Percentiles rank a stretch among this genome's conserved stretches.
Conservation (phyloP, 371 early-diverging fungal genomes). For the Rhizopus delemar region DNA sequence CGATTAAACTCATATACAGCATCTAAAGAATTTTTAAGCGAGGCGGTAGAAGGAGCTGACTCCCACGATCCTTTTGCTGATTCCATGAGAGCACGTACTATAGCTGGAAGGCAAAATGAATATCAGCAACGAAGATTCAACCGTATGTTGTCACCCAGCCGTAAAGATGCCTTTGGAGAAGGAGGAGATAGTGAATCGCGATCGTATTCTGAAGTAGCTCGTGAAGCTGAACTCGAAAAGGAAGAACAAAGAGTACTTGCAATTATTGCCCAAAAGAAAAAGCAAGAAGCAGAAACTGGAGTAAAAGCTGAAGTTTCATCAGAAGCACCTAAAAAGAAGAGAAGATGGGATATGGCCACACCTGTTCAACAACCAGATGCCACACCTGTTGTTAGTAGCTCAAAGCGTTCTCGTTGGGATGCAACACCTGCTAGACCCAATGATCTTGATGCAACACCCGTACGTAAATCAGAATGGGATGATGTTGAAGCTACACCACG, state of each 20-base stretch:
- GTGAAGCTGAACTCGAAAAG: constrained; percentile 81
- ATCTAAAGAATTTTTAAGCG: constrained; percentile 74
- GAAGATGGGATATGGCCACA: constrained; percentile 89
- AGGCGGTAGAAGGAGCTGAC: constrained; percentile 58
- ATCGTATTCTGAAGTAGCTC: constrained; percentile 86
- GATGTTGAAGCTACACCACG: constrained; percentile 62
- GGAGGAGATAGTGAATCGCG: constrained; percentile 52
- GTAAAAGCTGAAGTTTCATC: constrained; percentile 29
- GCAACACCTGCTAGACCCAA: constrained; percentile 70
- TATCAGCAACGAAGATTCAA: constrained; percentile 81
- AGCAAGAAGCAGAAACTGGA: constrained; percentile 56
- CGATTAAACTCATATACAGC: constrained; percentile 77
- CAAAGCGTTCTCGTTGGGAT: constrained; percentile 80
- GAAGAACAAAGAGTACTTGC: constrained; percentile 72
- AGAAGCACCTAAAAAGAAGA: constrained; percentile 58
- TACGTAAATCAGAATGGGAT: constrained; percentile 57
- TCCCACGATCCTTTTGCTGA: constrained; percentile 76
- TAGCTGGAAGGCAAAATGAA: constrained; percentile 86
- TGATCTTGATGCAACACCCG: constrained; percentile 41
- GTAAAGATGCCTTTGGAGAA: constrained; percentile 81
- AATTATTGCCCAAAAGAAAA: constrained; percentile 75
- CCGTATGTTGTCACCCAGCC: constrained; percentile 84
- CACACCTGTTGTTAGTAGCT: constrained; percentile 52
- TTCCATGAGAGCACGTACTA: constrained; percentile 51
- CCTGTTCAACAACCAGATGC: constrained; percentile 67